Base-by-base conservation (phyloP, 495 filamentous ascomycete species). In the Parathielavia hyrcaniae region DNA sequence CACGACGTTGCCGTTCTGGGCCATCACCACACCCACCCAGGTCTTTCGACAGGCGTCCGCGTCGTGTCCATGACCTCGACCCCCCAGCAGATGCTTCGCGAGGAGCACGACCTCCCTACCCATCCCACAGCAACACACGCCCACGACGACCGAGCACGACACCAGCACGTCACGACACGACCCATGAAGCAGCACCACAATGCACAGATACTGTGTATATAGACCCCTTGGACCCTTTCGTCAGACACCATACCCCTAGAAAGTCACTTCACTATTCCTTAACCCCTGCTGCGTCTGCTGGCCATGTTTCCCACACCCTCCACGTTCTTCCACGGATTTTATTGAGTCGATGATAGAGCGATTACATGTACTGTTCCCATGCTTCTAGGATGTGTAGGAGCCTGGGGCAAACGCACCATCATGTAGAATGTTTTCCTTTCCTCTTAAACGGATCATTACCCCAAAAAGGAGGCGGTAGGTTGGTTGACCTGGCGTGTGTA, bases 191-290 rank as follows among this genome's bases (percentile, higher is more conserved):
- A 57, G 53, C 49, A 53, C 53, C 55, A 20, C 61, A 58, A 69
- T 70, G 64, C 68, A 70, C 68, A 65, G 58, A 59, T 49, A 48
- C 59, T 69, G 67, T 70, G 68, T 65, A 67, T 65, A 68, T 69
- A 70, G 64, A 68, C 32, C 54, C 56, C 57, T 56, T 60, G 60
- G 38, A 57, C 61, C 61, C 57, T 49, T 60, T 60, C 55, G 65
- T 65, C 57, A 35, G 52, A 61, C 38, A 61, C 51, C 67, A 66
- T 66, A 66, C 57, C 61, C 65, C 59, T 60, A 61, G 63, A 65
- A 60, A 57, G 60, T 59, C 64, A 68, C 63, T 57, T 57, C 60
- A 65, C 62, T 61, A 60, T 58, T 53, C 57, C 52, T 44, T 57
- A 45, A n/a, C 30, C 45, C 45, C 17, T 55, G 45, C 53, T 51